A percentile compares a stretch with the other conserved stretches of the same genome.
These are phyloP conservation scores for Parietichytrium sp. DNA, from an alignment of 108 stramenopile species.

Conservation along the genomic window DNA sequence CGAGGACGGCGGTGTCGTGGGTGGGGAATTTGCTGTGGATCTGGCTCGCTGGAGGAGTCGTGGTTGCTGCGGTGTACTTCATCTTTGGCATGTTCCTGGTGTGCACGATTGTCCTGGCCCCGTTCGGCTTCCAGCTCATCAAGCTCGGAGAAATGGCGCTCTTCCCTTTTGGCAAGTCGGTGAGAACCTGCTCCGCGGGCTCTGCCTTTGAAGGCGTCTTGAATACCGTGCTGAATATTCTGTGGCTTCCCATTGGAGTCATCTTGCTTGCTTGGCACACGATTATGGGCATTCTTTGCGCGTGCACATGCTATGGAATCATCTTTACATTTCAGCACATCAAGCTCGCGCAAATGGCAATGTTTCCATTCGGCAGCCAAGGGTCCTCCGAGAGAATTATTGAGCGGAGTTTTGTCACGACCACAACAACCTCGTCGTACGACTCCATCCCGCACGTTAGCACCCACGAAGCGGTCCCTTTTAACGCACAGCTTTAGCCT, in stretches of 20 bases:
- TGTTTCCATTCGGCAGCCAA: not conserved
- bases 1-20: constrained; percentile 14
- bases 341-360: constrained; percentile 15
- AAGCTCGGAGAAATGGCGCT: not conserved
- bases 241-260: not conserved
- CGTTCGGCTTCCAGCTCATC: constrained; percentile 28
- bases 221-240: not conserved
- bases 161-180: constrained; percentile 24
- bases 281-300: constrained; percentile 2
- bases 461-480: no score
- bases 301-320: constrained; percentile 36
- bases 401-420: no score
- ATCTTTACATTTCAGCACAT: not conserved
- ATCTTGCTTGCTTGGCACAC: not conserved
- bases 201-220: not conserved
- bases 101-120: not conserved
- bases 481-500: no score
- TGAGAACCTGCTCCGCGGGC: no score
- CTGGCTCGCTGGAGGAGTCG: constrained; percentile 32
- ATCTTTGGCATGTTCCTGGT: not conserved
- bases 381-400: not conserved
- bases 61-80: not conserved
- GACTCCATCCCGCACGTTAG: no score
- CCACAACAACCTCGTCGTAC: no score
- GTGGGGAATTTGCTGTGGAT: constrained; percentile 26